Percentiles rank a stretch among this genome's conserved stretches.
These are phyloP conservation scores for Suhomyces atakaporum DNA, from an alignment of 1,139 yeast genomes.

Conservation along the genomic window DNA sequence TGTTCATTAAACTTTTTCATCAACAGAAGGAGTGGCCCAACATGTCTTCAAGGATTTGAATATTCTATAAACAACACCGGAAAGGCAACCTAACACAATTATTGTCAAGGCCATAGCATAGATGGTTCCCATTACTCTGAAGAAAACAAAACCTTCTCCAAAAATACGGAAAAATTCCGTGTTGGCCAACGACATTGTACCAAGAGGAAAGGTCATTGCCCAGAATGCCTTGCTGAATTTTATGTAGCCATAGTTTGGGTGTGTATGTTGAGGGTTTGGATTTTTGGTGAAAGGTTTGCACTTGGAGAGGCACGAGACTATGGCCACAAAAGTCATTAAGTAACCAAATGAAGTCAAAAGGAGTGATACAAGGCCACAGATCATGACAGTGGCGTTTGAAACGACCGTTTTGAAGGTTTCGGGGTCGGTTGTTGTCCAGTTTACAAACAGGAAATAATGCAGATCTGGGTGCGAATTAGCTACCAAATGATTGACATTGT, in stretches of 20 bases:
- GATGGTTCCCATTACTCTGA: conserved; percentile 61
- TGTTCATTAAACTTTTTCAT: neutral
- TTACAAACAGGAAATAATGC: conserved; percentile 13
- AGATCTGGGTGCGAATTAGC: conserved; percentile 4
- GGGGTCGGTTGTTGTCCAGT: conserved; percentile 7
- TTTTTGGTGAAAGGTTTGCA: conserved; percentile 22
- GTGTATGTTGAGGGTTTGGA: conserved; percentile 17
- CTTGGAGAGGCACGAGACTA: conserved; percentile 21
- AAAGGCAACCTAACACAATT: conserved; percentile 37
- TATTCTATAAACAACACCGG: conserved; percentile 24
- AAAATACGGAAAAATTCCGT: conserved; percentile 48
- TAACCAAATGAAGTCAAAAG: conserved; percentile 25
- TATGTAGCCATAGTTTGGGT: conserved; percentile 28
- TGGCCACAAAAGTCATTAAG: conserved; percentile 25
- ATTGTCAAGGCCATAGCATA: conserved; percentile 52
- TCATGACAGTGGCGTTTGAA: conserved; percentile 3
- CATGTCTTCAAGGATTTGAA: conserved; percentile 1
- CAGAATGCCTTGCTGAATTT: conserved; percentile 68
- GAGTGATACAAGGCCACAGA: conserved; percentile 14
- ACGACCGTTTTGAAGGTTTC: conserved; percentile 5
- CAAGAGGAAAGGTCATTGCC: conserved; percentile 90
- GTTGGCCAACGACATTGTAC: conserved; percentile 73
- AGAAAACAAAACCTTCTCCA: conserved; percentile 48
- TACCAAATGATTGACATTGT: conserved; percentile 26
- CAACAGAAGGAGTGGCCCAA: neutral